These are phyloP conservation scores for Phytopythium helicoides DNA, from an alignment of 352 stramenopile species.

Conservation along the genomic window DNA sequence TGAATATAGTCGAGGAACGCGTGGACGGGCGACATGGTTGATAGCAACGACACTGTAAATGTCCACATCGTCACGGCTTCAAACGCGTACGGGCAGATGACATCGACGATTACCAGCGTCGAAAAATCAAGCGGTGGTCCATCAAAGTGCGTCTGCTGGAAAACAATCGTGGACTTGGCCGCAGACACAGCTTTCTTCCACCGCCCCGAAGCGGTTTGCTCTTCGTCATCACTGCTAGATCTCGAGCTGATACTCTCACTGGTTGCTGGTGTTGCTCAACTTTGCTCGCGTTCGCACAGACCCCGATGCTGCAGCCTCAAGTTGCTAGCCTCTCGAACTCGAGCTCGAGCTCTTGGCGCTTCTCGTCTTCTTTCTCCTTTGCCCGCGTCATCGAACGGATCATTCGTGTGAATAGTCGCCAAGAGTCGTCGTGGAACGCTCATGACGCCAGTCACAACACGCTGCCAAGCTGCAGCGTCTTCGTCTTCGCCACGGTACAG, in stretches of 20 bases:
- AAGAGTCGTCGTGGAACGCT: conserved; percentile 34
- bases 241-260: conserved; percentile 16
- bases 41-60: conserved; percentile 58
- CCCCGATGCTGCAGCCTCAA: conserved; percentile 21
- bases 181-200: conserved; percentile 76
- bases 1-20: conserved; percentile 86
- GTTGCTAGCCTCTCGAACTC: conserved; percentile 52
- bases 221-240: conserved; percentile 16
- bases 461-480: conserved; percentile 62
- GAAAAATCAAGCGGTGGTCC: conserved; percentile 80
- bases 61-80: conserved; percentile 73
- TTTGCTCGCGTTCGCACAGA: background rate
- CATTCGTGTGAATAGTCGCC: conserved; percentile 47
- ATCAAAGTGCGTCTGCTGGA: conserved; percentile 78
- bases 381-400: conserved; percentile 75
- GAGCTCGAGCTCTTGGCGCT: conserved; percentile 58
- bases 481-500: conserved; percentile 52
- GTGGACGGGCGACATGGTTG: conserved; percentile 55
- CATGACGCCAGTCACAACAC: conserved; percentile 39
- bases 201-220: conserved; percentile 24
- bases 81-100: conserved; percentile 82
- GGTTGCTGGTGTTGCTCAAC: conserved; percentile 23
- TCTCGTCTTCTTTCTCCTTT: conserved; percentile 75
- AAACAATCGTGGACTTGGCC: conserved; percentile 68
- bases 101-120: conserved; percentile 79